These are phyloP conservation scores for Zalaria sp. DNA, from an alignment of 2,329 filamentous ascomycete genomes.

Conservation along the genomic window DNA sequence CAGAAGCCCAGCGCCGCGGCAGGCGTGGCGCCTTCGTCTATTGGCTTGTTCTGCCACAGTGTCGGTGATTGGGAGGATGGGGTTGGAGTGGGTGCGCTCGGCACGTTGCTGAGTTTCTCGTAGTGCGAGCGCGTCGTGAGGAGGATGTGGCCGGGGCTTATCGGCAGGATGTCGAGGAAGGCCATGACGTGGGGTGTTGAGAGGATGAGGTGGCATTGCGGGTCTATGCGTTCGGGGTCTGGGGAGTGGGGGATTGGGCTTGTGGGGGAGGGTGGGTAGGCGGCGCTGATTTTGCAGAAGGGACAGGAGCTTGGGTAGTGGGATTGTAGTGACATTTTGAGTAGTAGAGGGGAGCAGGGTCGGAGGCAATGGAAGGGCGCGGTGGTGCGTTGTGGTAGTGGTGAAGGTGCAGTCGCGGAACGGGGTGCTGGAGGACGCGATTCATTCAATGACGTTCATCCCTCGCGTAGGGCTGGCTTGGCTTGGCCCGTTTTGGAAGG, in stretches of 20 bases:
- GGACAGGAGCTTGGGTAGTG: conserved; percentile 36
- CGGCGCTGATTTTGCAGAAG: conserved; percentile 43
- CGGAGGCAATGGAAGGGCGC: no score
- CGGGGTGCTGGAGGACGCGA: no score
- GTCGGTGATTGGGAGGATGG: conserved; percentile 2
- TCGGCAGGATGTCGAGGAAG: conserved; percentile 86
- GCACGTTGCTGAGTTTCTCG: conserved; percentile 61
- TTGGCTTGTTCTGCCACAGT: conserved; percentile 2
- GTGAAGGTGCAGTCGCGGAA: no score
- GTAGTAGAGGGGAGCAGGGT: neutral
- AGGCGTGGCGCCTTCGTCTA: conserved; percentile 1
- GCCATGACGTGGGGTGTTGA: conserved; percentile 66
- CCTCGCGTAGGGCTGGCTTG: no score
- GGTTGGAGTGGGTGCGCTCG: conserved; percentile 4
- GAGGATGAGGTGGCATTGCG: conserved; percentile 48
- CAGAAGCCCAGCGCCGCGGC: conserved; percentile 26
- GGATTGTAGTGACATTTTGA: conserved; percentile 3
- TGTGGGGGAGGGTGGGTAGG: conserved; percentile 28
- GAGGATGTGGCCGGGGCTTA: conserved; percentile 70
- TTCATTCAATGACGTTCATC: no score
- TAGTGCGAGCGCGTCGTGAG: conserved; percentile 66
- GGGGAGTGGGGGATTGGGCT: conserved; percentile 16
- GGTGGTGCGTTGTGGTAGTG: no score
- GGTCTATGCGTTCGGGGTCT: conserved; percentile 16
- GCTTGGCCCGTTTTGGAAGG: no score